phyloP scores from a whole-genome alignment of 129 eudicot genomes.

The Escallonia rubra region DNA sequence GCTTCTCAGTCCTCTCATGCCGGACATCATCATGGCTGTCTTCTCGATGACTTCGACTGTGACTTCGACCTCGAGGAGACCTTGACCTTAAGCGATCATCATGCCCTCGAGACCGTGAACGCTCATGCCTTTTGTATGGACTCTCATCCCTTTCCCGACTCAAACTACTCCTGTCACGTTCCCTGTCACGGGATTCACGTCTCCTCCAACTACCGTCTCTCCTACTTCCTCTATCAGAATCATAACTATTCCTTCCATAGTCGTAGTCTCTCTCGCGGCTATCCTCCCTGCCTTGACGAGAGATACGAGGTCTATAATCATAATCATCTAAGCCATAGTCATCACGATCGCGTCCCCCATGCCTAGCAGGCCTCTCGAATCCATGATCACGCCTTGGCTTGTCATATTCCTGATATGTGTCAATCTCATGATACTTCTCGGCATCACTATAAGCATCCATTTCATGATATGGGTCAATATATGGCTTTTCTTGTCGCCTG shows the following conservation, averaged over 20 bases:
- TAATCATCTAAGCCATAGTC: conserved; percentile 80
- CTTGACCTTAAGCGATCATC: conserved; percentile 79
- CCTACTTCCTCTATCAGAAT: conserved; percentile 80
- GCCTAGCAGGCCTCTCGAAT: conserved; percentile 63
- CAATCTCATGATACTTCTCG: conserved; percentile 37
- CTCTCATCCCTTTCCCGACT: conserved; percentile 77
- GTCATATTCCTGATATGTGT: conserved; percentile 31
- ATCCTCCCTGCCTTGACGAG: conserved; percentile 57
- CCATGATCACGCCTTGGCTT: conserved; percentile 33
- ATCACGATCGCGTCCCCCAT: conserved; percentile 68
- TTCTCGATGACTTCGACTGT: conserved; percentile 79
- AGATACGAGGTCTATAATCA: conserved; percentile 57
- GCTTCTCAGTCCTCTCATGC: conserved; percentile 61
- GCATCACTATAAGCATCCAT: conserved; percentile 34
- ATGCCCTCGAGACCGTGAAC: conserved; percentile 71
- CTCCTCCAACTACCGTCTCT: conserved; percentile 86
- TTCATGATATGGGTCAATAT: conserved; percentile 48
- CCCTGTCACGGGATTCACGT: conserved; percentile 77
- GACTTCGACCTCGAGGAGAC: conserved; percentile 89
- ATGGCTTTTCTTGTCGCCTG: conserved; percentile 59
- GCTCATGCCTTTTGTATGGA: conserved; percentile 63
- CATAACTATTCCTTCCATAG: conserved; percentile 69
- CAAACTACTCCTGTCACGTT: conserved; percentile 57
- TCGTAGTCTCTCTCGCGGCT: conserved; percentile 94
- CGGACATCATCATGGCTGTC: conserved; percentile 85